These are phyloP conservation scores for Pythium rhizo-oryzae DNA, from an alignment of 352 stramenopile species.

Conservation along the genomic window DNA sequence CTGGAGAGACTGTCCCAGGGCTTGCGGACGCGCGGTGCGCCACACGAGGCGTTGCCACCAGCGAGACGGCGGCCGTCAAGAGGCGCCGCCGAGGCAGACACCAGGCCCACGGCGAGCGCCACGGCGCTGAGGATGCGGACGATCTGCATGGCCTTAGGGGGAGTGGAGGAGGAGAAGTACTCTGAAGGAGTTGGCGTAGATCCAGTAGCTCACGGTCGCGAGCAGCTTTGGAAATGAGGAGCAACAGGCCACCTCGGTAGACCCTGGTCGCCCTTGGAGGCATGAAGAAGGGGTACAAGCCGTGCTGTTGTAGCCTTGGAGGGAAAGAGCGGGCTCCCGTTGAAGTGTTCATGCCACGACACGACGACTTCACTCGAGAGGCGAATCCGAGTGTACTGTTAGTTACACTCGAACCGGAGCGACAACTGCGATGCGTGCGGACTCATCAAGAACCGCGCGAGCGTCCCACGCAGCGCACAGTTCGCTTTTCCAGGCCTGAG, in stretches of 20 bases:
- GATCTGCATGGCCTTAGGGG: slow-evolving; percentile 13
- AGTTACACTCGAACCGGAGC: no score
- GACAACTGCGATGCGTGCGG: no score
- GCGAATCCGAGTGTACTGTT: no score
- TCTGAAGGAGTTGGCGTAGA: not conserved
- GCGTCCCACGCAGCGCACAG: not conserved
- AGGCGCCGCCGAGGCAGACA: not conserved
- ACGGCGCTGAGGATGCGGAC: slow-evolving; percentile 15
- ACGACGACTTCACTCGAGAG: not conserved
- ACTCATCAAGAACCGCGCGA: not conserved
- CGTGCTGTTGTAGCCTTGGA: not conserved
- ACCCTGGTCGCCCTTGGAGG: no score
- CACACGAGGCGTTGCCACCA: slow-evolving; percentile 53
- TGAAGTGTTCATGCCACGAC: not conserved
- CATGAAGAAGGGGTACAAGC: no score
- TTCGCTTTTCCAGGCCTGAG: no score
- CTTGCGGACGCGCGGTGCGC: slow-evolving; percentile 47
- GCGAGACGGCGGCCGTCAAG: slow-evolving; percentile 28
- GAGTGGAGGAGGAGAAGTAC: not conserved
- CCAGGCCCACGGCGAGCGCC: slow-evolving; percentile 9
- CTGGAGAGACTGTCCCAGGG: slow-evolving; percentile 46
- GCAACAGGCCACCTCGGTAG: no score
- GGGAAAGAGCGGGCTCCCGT: no score
- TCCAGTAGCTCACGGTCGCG: not conserved
- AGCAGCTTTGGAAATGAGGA: slow-evolving; percentile 14